Evolutionary conservation across 371 early-diverging fungal species (phyloP).

Genomic region (Saksenaea oblongispora): DNA sequence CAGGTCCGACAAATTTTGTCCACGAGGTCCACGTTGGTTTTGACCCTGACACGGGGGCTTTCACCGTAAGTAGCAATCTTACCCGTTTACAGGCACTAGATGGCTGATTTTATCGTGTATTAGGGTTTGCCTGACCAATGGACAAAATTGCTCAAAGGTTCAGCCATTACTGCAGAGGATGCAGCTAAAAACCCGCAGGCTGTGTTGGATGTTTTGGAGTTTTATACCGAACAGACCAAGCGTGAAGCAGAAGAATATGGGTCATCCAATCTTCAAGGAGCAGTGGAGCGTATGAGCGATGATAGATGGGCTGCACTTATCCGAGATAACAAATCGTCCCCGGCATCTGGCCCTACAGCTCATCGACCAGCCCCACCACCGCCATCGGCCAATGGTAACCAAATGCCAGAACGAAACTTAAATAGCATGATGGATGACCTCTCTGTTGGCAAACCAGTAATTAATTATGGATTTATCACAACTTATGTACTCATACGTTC

Average conservation of each 20-base stretch:
- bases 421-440: constrained; percentile 39
- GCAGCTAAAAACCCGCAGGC: constrained; percentile 95
- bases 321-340: constrained; percentile 13
- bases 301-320: constrained; percentile 53
- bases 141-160: constrained; percentile 85
- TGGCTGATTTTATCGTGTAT: neutral
- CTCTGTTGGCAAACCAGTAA: constrained; percentile 14
- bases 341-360: constrained; percentile 20
- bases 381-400: constrained; percentile 11
- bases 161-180: constrained; percentile 93
- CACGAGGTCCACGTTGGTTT: constrained; percentile 90
- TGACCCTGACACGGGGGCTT: constrained; percentile 78
- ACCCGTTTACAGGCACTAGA: neutral
- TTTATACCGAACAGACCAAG: constrained; percentile 84
- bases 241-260: constrained; percentile 56
- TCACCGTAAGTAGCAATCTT: constrained; percentile 56
- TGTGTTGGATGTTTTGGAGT: constrained; percentile 93
- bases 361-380: constrained; percentile 32
- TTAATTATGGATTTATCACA: too few relatives aligned
- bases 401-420: constrained; percentile 11
- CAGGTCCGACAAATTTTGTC: constrained; percentile 82
- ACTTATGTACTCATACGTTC: neutral
- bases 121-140: constrained; percentile 93
- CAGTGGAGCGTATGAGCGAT: constrained; percentile 44
- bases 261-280: constrained; percentile 18